A percentile compares a stretch with the other conserved stretches of the same genome.
Evolutionary conservation across 306 rosid species (phyloP).

Genomic region (Cyamopsis tetragonoloba): DNA sequence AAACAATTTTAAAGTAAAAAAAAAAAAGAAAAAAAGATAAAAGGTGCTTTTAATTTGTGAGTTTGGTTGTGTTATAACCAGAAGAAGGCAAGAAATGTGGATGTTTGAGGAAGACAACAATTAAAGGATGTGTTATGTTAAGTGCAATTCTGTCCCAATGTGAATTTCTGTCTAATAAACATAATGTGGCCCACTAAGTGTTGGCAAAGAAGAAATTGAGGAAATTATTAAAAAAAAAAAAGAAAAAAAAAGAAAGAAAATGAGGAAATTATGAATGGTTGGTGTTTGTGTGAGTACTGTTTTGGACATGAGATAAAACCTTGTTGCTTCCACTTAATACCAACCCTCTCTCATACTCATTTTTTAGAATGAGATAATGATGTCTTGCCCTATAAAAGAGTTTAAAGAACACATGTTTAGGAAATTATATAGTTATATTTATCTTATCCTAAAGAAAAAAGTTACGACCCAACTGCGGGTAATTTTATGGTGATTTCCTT

Average conservation of each 20-base stretch:
- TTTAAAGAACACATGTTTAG: no score
- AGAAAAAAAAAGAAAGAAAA: no score
- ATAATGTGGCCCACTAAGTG: constrained; percentile 38
- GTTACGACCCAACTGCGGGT: no score
- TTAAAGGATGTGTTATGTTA: background rate
- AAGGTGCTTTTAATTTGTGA: constrained; percentile 16
- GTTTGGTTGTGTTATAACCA: constrained; percentile 15
- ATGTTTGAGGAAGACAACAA: background rate
- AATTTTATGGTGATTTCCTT: no score
- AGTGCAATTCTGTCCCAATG: constrained; percentile 3
- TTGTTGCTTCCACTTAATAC: background rate
- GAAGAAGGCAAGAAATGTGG: constrained; percentile 5
- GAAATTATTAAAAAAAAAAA: no score
- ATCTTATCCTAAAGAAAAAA: no score
- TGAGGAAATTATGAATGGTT: constrained; percentile 30
- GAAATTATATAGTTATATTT: no score
- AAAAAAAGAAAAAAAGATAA: background rate
- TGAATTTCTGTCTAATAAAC: constrained; percentile 19
- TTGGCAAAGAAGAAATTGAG: constrained; percentile 18
- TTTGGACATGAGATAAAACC: background rate
- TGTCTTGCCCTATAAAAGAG: no score
- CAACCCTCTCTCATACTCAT: background rate
- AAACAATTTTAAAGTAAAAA: background rate
- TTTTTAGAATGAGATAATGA: no score
- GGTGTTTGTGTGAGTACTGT: constrained; percentile 31